These are phyloP conservation scores for Colletotrichum australisinense DNA, from an alignment of 2,329 filamentous ascomycete genomes.

Conservation along the genomic window DNA sequence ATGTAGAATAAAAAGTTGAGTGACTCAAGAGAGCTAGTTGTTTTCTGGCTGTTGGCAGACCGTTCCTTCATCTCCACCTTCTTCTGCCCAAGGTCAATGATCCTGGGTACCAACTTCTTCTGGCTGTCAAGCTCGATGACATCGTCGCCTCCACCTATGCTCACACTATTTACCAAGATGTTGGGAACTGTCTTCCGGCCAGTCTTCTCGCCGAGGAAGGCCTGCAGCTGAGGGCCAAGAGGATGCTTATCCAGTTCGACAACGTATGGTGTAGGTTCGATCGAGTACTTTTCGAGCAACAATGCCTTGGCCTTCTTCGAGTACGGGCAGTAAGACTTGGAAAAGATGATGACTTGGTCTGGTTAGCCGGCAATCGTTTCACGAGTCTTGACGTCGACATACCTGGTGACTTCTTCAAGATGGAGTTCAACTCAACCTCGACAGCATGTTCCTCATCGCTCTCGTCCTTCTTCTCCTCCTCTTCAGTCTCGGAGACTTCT, in stretches of 20 bases:
- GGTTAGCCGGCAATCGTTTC: conserved; percentile 20
- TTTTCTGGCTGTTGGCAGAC: conserved; percentile 41
- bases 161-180: conserved; percentile 86
- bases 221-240: conserved; percentile 79
- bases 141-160: conserved; percentile 91
- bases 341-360: conserved; percentile 87
- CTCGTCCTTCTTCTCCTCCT: conserved; percentile 55
- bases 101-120: conserved; percentile 75
- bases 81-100: conserved; percentile 80
- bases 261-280: conserved; percentile 84
- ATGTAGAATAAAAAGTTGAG: conserved; percentile 15
- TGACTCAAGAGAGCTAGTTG: conserved; percentile 13
- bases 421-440: conserved; percentile 78
- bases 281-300: conserved; percentile 85
- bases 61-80: conserved; percentile 65
- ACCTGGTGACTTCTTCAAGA: conserved; percentile 89
- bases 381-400: conserved; percentile 45
- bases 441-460: conserved; percentile 72
- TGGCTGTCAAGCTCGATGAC: conserved; percentile 77
- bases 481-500: conserved; percentile 45
- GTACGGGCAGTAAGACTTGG: conserved; percentile 91
- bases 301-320: conserved; percentile 88
- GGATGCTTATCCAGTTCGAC: conserved; percentile 91
- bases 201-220: conserved; percentile 76
- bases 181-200: conserved; percentile 91